These are phyloP conservation scores for Silene noctiflora DNA, from an alignment of 179 eudicot species.

Conservation along the genomic window DNA sequence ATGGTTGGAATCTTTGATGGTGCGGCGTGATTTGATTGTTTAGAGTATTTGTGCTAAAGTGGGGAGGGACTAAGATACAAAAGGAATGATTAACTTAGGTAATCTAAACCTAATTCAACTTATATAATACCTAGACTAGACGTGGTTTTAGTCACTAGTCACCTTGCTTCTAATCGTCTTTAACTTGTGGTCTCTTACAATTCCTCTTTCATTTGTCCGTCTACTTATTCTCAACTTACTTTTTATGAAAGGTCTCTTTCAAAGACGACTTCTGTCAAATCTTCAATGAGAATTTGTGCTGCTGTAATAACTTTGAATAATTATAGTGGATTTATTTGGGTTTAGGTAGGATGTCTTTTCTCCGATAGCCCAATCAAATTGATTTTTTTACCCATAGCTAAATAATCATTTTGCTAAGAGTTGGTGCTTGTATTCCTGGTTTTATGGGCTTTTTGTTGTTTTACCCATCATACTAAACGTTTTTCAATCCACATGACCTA, in stretches of 20 bases:
- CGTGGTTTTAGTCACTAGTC: constrained; percentile 2
- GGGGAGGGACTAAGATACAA: neutral
- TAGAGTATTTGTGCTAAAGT: neutral
- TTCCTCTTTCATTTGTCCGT: no score
- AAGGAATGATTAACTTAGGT: neutral
- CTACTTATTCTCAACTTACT: no score
- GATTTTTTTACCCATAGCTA: neutral
- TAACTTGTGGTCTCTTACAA: no score
- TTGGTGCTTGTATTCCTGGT: constrained; percentile 11
- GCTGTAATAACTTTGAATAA: constrained; percentile 9
- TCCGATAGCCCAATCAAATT: constrained; percentile 20
- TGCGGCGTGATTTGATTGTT: neutral
- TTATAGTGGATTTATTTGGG: constrained; percentile 7
- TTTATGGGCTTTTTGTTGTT: constrained; percentile 17
- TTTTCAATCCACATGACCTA: no score
- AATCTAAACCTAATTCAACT: constrained; percentile 1
- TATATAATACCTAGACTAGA: constrained; percentile 14
- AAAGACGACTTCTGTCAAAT: no score
- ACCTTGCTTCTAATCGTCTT: no score
- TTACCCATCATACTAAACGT: neutral
- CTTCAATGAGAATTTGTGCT: no score
- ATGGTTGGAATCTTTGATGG: neutral
- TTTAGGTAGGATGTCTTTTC: neutral
- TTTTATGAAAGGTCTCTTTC: no score
- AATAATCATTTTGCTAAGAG: constrained; percentile 14